Evolutionary conservation across 2,329 filamentous ascomycete species (phyloP).

Genomic region (Stemphylium lycopersici): DNA sequence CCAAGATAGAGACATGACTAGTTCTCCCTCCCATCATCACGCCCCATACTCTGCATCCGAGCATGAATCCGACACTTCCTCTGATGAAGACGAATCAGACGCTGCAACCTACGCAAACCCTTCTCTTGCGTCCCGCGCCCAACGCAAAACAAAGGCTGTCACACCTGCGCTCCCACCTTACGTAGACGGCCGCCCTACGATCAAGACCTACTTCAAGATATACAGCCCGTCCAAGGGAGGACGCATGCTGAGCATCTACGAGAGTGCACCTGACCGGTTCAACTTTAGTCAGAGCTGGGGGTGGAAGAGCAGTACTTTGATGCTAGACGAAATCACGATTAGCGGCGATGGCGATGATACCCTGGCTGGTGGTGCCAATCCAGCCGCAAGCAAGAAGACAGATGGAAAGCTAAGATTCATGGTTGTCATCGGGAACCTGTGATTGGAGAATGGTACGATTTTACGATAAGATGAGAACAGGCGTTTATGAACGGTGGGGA

Average conservation of each 20-base stretch:
- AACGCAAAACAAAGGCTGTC: slow-evolving; percentile 26
- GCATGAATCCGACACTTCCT: slow-evolving; percentile 33
- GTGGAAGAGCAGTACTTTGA: slow-evolving; percentile 66
- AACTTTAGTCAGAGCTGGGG: slow-evolving; percentile 67
- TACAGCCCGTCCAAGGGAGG: slow-evolving; percentile 65
- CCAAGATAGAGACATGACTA: slow-evolving; percentile 18
- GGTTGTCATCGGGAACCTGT: slow-evolving; percentile 63
- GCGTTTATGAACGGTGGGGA: too few relatives aligned
- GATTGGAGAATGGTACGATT: background rate
- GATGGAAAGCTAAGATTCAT: slow-evolving; percentile 63
- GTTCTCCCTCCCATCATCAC: slow-evolving; percentile 30
- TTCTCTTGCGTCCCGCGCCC: slow-evolving; percentile 21
- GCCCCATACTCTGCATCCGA: slow-evolving; percentile 25
- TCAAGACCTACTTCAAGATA: slow-evolving; percentile 68
- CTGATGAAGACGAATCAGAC: slow-evolving; percentile 34
- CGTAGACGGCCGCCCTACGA: slow-evolving; percentile 61
- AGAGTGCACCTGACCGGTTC: slow-evolving; percentile 63
- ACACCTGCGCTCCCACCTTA: slow-evolving; percentile 59
- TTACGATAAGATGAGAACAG: too few relatives aligned
- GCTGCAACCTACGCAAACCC: slow-evolving; percentile 35
- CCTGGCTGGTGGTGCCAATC: slow-evolving; percentile 10
- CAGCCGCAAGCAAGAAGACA: slow-evolving; percentile 44
- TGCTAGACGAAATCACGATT: slow-evolving; percentile 55
- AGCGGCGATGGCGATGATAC: slow-evolving; percentile 28
- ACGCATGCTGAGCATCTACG: slow-evolving; percentile 64